phyloP scores from a whole-genome alignment of 768 basidiomycete genomes.

The Boletellus ananas region DNA sequence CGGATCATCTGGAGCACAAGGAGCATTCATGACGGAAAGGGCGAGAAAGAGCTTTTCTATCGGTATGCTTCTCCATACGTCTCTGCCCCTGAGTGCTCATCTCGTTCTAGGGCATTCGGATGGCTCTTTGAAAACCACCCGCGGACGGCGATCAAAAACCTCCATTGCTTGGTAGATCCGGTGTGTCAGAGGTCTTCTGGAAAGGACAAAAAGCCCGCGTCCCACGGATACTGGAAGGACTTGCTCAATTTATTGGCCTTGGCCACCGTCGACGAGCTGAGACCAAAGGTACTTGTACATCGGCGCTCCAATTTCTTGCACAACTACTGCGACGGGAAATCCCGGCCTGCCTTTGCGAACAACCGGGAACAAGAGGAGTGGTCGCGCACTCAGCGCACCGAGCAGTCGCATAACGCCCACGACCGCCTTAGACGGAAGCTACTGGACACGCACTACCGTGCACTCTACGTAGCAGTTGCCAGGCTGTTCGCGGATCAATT shows the following conservation, averaged over 20 bases:
- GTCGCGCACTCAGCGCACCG: slow-evolving; percentile 15
- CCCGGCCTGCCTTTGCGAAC: slow-evolving; percentile 25
- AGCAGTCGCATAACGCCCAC: slow-evolving; percentile 29
- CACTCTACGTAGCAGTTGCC: slow-evolving; percentile 60
- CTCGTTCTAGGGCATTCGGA: slow-evolving; percentile 44
- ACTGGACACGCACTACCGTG: slow-evolving; percentile 48
- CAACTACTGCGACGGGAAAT: slow-evolving; percentile 12
- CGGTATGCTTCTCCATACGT: slow-evolving; percentile 29
- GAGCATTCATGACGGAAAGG: slow-evolving; percentile 69
- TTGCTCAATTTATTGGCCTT: slow-evolving; percentile 65
- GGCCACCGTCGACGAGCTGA: slow-evolving; percentile 50
- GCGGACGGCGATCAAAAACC: slow-evolving; percentile 62
- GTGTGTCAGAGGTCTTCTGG: slow-evolving; percentile 34
- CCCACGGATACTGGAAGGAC: slow-evolving; percentile 77
- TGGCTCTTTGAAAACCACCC: slow-evolving; percentile 71
- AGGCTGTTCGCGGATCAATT: slow-evolving; percentile 57
- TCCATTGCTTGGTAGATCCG: slow-evolving; percentile 50
- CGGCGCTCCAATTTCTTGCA: slow-evolving; percentile 25
- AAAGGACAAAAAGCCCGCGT: slow-evolving; percentile 5
- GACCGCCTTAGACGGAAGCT: slow-evolving; percentile 41
- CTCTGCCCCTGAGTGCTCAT: not conserved
- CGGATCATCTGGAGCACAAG: slow-evolving; percentile 64
- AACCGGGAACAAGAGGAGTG: slow-evolving; percentile 25
- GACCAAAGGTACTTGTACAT: not conserved
- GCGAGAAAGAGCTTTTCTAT: slow-evolving; percentile 59